phyloP scores from a whole-genome alignment of 768 basidiomycete species.

The Neoboletus brunneissimus region DNA sequence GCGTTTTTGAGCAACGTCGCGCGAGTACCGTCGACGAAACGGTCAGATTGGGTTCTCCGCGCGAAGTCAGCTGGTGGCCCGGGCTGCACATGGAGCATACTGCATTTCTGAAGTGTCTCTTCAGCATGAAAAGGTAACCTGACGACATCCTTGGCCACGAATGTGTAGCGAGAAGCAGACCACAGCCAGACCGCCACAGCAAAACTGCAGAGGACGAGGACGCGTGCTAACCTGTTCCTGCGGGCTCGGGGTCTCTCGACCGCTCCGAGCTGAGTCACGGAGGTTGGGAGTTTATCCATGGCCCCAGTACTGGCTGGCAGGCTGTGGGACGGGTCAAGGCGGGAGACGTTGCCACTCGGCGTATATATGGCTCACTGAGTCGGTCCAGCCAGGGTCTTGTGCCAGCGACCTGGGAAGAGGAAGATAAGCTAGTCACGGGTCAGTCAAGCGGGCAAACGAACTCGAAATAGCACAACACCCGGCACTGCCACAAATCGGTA shows the following conservation, averaged over 20 bases:
- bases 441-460: background rate
- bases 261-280: background rate
- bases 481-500: conserved; percentile 14
- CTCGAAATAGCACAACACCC: background rate
- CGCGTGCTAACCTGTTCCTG: conserved; percentile 13
- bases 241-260: conserved; percentile 12
- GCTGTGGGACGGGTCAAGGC: background rate
- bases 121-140: conserved; percentile 29
- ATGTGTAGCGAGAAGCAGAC: conserved; percentile 15
- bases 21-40: conserved; percentile 38
- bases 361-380: background rate
- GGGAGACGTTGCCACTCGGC: background rate
- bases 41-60: conserved; percentile 36
- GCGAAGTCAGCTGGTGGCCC: conserved; percentile 37
- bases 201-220: conserved; percentile 19
- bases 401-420: background rate
- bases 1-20: conserved; percentile 45
- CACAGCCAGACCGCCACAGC: conserved; percentile 17
- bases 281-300: conserved; percentile 31
- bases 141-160: conserved; percentile 10
- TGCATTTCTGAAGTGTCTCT: conserved; percentile 35
- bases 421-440: background rate
- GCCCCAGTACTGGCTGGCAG: background rate
- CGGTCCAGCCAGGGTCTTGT: background rate
- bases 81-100: conserved; percentile 33